Conservation (phyloP, 495 filamentous ascomycete species). For the Jackrogersella multiformis region DNA sequence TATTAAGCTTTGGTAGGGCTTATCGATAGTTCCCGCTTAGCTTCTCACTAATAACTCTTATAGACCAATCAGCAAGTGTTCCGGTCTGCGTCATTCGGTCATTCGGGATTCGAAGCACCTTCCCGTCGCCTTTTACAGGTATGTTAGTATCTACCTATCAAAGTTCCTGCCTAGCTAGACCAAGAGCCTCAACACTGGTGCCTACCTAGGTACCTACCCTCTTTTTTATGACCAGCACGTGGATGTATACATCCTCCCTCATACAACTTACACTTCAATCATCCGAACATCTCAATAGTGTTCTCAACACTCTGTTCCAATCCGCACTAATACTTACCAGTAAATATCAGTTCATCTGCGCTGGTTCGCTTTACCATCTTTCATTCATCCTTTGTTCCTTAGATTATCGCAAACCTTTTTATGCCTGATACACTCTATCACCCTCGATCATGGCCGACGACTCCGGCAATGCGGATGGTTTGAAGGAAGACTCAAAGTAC, state of each 20-base stretch:
- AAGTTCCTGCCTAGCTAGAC: neutral
- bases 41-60: neutral
- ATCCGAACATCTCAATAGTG: too few relatives aligned
- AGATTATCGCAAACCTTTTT: neutral
- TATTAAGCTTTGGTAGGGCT: slow-evolving; percentile 2
- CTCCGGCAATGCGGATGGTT: slow-evolving; percentile 18
- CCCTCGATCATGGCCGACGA: slow-evolving; percentile 8
- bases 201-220: neutral
- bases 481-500: neutral
- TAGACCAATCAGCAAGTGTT: neutral
- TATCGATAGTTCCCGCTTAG: neutral
- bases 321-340: neutral
- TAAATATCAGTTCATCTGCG: neutral
- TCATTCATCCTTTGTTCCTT: neutral
- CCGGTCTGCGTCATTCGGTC: slow-evolving; percentile 9
- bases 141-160: neutral
- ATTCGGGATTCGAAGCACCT: neutral
- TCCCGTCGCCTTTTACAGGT: slow-evolving; percentile 3
- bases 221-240: neutral
- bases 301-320: neutral
- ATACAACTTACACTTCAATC: neutral
- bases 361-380: neutral
- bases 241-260: too few relatives aligned
- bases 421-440: neutral
- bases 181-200: slow-evolving; percentile 5